Percentiles rank a stretch among this genome's conserved stretches.
phyloP scores from a whole-genome alignment of 768 basidiomycete species.

The Exsudoporus frostii region DNA sequence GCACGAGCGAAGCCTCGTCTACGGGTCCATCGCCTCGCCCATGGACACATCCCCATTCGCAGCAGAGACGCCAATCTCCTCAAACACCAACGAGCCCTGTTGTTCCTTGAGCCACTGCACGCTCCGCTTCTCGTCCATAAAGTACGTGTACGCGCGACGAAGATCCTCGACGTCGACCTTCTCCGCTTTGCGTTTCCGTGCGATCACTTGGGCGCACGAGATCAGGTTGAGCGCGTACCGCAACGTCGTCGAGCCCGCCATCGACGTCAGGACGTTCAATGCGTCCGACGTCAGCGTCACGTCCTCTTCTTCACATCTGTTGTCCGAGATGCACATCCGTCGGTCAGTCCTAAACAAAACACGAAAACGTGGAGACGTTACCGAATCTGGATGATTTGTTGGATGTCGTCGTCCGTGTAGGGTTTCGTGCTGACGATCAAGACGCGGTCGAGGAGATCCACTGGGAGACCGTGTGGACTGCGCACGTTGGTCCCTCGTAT shows the following conservation, averaged over 20 bases:
- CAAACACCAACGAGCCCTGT: conserved; percentile 70
- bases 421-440: conserved; percentile 93
- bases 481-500: conserved; percentile 95
- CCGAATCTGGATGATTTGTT: conserved; percentile 92
- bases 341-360: neutral
- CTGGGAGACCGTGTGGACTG: conserved; percentile 92
- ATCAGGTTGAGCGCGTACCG: conserved; percentile 95
- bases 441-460: conserved; percentile 92
- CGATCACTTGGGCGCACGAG: conserved; percentile 84
- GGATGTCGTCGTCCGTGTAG: conserved; percentile 79
- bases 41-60: conserved; percentile 31
- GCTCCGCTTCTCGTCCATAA: conserved; percentile 91
- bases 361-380: conserved; percentile 23
- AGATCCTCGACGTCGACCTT: conserved; percentile 85
- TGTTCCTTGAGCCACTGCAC: conserved; percentile 90
- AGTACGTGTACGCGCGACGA: conserved; percentile 78
- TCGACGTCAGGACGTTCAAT: conserved; percentile 74
- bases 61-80: conserved; percentile 50
- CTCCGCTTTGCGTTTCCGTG: conserved; percentile 77
- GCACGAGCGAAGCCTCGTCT: neutral
- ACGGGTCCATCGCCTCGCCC: conserved; percentile 37
- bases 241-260: conserved; percentile 87
- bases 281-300: conserved; percentile 77
- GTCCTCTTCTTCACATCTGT: conserved; percentile 92
- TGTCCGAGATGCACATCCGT: neutral